Base-by-base conservation (phyloP, 2,329 filamentous ascomycete genomes). In the Aspergillus ustus region DNA sequence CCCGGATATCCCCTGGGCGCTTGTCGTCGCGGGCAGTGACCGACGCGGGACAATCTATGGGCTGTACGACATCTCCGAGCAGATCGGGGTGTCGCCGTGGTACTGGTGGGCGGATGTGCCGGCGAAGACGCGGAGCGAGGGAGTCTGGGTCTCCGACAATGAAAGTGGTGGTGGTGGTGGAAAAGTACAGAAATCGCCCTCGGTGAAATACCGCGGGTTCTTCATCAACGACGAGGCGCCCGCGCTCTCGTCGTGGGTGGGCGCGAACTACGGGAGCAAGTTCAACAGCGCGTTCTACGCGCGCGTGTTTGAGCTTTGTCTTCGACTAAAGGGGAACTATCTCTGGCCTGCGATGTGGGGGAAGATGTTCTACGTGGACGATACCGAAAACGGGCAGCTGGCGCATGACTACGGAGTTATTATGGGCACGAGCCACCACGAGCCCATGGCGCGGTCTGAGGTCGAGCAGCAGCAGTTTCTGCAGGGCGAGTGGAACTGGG, bases 381-480 rank as follows among this genome's bases (percentile, higher is more conserved):
- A 40, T 2, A 9, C 34, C 8, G 9, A 40, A 11, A 40, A 40
- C 11, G 11, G 34, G 70, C 85, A 87, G 0, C 81, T 91, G 5
- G 88, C 89, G 0, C 88, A 92, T 67, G 88, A 88, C n/a, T 92
- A 87, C 71, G 89, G 87, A 45, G 85, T 92, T 60, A 89, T 92
- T 0, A 85, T 92, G 72, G 89, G 89, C 3, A 89, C 87, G 7
- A 90, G 87, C 9, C 90, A 92, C 73, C 91, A 86, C 1, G 90
- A 92, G 74, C 90, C 90, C 1, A 86, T 92, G 84, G 83, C 85
- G 66, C 80, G 86, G 25, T 81, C 83, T 8, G 87, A 85, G 2
- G 80, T 82, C 15, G 71, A 75, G 52, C 65, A 70, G 52, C 34
- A 20, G 11, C 60, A 65, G 37, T 70, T 73, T 48, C 69, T 76